Evolutionary conservation across 345 rosid species (phyloP), one percentile per base, ranked within the genome.

Genomic region (Gossypium mustelinum): DNA sequence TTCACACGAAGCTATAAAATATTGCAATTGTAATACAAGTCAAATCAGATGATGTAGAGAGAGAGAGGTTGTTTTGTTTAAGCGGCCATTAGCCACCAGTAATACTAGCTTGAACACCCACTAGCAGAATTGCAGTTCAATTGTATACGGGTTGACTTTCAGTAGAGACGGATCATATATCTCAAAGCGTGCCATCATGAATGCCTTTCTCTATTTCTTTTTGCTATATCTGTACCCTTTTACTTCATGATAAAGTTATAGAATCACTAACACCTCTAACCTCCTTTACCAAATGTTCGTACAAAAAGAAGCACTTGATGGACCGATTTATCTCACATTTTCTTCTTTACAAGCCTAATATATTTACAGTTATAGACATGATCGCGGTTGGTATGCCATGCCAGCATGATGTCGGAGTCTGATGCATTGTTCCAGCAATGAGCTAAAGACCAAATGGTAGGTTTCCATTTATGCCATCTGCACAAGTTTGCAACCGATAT

Each of bases 321-420:
- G 59, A 34, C 41, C 7, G 7, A 72, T 55, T 62, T 61, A 64
- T 73, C 76, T 77, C 77, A 58, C 58, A 56, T 54, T 70, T 77
- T 72, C 45, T 50, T 45, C 82, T 82, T 76, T 84, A 84, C 86
- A 82, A 69, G 73, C 79, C 81, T 79, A 75, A 47, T 71, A 76
- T 76, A 80, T 77, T 63, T 78, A 82, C 84, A 78, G 29, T 75
- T 77, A 78, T 74, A 70, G 80, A 79, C 75, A 82, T n/a, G 24
- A 60, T 58, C 20, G 52, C 14, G 59, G 58, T 59, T 13, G 76
- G 76, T 65, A 72, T 56, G 55, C 61, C 62, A n/a, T 25, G 75
- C 29, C 12, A 22, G 61, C 39, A 44, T 22, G 68, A 62, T 70
- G 65, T 43, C 9, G 4, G 7, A 56, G 25, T 29, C 70, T 9